These are phyloP conservation scores for Euptelea pleiosperma DNA, from an alignment of 164 flowering plant genomes.

Conservation along the genomic window DNA sequence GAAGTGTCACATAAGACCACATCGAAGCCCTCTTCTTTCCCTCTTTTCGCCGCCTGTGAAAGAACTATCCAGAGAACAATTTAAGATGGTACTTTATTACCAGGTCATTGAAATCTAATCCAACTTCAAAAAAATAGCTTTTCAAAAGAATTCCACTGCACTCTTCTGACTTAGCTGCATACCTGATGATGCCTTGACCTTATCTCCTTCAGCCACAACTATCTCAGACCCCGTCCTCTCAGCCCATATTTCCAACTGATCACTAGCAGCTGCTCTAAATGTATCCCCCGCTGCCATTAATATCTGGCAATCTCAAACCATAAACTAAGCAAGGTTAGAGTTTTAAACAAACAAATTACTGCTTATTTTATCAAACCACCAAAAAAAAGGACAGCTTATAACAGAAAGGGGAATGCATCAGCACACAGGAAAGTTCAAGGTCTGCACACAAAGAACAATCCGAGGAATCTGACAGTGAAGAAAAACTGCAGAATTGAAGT, in stretches of 20 bases:
- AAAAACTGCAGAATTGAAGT: too few species aligned
- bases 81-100: constrained; percentile 32
- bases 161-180: constrained; percentile 10
- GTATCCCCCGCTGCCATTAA: constrained; percentile 98
- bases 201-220: constrained; percentile 72
- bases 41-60: constrained; percentile 90
- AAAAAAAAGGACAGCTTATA: background rate
- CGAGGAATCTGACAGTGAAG: too few species aligned
- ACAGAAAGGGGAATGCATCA: too few species aligned
- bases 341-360: background rate
- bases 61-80: constrained; percentile 76
- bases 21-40: constrained; percentile 81
- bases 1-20: constrained; percentile 91
- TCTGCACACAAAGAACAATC: background rate
- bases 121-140: background rate
- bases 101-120: background rate
- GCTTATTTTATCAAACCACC: background rate
- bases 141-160: background rate
- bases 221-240: constrained; percentile 91
- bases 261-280: constrained; percentile 97
- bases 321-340: constrained; percentile 1
- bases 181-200: constrained; percentile 93
- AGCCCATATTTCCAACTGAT: constrained; percentile 96
- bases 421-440: background rate
- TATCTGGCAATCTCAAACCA: constrained; percentile 45